phyloP scores from a whole-genome alignment of 2,329 filamentous ascomycete species.

The Penicillium sp. region DNA sequence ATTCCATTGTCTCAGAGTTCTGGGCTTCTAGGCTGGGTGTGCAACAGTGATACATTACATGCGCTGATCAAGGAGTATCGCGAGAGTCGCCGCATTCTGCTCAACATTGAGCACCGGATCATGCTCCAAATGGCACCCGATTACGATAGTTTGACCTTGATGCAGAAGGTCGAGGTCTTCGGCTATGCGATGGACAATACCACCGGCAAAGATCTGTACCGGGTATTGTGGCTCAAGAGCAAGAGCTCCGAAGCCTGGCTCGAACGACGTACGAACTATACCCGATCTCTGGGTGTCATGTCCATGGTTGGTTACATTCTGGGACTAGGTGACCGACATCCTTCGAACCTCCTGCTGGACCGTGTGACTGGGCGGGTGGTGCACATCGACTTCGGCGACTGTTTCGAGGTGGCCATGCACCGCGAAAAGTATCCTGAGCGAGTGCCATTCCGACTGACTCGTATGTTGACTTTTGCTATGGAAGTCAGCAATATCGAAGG shows the following conservation, averaged over 20 bases:
- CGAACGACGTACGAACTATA: conserved; percentile 97
- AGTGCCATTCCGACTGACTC: conserved; percentile 92
- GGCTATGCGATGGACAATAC: conserved; percentile 99
- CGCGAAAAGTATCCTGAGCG: conserved; percentile 97
- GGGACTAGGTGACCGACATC: conserved; percentile 90
- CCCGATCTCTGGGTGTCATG: conserved; percentile 94
- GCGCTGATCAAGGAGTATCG: conserved; percentile 96
- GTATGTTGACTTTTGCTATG: conserved; percentile 99
- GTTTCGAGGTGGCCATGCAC: conserved; percentile 99
- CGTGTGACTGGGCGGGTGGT: conserved; percentile 93
- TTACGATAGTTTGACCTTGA: conserved; percentile 95
- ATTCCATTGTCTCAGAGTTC: conserved; percentile 96
- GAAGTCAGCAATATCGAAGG: conserved; percentile 99
- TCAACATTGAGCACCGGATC: conserved; percentile 98
- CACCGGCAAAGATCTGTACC: conserved; percentile 95
- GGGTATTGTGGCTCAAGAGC: conserved; percentile 96
- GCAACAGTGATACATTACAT: conserved; percentile 94
- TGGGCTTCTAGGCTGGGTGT: conserved; percentile 91
- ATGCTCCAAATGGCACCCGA: conserved; percentile 99
- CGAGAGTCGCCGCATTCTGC: conserved; percentile 90
- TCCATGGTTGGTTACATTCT: conserved; percentile 99
- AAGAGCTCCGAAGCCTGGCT: conserved; percentile 98
- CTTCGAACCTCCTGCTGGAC: conserved; percentile 96
- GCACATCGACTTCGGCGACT: conserved; percentile 98
- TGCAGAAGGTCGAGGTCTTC: conserved; percentile 99